Percentiles rank a stretch among this genome's conserved stretches.
phyloP scores from a whole-genome alignment of 2,329 filamentous ascomycete genomes.

The Nectriaceae sp. region DNA sequence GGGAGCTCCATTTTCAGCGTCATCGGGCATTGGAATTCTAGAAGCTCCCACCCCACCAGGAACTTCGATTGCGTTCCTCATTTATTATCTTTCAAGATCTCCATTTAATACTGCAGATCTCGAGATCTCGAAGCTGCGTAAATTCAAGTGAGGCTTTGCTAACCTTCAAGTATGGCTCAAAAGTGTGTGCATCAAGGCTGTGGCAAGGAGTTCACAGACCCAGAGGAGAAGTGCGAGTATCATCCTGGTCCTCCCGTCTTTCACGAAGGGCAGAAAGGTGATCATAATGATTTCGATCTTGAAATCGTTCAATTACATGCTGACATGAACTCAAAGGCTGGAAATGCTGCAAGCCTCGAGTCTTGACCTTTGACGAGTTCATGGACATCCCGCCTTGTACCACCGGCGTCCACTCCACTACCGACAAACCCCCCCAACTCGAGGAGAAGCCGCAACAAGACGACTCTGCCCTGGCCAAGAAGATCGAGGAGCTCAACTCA shows the following conservation, averaged over 20 bases:
- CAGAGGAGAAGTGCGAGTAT: constrained; percentile 83
- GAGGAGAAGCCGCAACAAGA: constrained; percentile 57
- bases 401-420: constrained; percentile 86
- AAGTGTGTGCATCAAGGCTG: constrained; percentile 98
- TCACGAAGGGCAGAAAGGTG: constrained; percentile 98
- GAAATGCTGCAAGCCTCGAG: constrained; percentile 98
- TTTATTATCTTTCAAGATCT: not conserved
- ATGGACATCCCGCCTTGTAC: constrained; percentile 91
- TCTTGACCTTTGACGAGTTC: constrained; percentile 98
- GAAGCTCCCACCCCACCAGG: constrained; percentile 42
- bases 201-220: constrained; percentile 81
- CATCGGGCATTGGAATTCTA: constrained; percentile 36
- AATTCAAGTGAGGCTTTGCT: constrained; percentile 1
- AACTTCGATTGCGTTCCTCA: not conserved
- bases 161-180: constrained; percentile 58
- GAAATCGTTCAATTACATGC: not conserved
- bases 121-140: not conserved
- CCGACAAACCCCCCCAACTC: constrained; percentile 67
- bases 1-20: constrained; percentile 23
- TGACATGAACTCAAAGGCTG: constrained; percentile 63
- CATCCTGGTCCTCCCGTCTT: constrained; percentile 94
- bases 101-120: not conserved
- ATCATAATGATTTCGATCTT: constrained; percentile 9
- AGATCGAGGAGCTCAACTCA: constrained; percentile 57
- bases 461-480: constrained; percentile 42